Evolutionary conservation across 2,329 filamentous ascomycete species (phyloP).

Genomic region (Talaromyces atroroseus): DNA sequence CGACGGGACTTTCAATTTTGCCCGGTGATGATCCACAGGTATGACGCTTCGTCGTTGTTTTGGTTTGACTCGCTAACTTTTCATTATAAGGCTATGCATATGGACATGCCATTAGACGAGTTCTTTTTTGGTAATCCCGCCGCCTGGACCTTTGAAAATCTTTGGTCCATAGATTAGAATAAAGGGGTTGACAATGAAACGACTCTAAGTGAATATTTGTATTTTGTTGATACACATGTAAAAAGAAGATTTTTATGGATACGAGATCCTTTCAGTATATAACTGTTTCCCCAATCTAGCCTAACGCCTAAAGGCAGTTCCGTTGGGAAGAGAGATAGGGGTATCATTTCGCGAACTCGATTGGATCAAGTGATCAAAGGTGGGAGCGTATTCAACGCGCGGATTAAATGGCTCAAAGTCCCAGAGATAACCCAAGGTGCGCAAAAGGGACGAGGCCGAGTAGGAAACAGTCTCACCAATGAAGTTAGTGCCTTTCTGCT

Average conservation of each 20-base stretch:
- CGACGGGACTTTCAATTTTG: background rate
- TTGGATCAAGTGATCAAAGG: slow-evolving; percentile 31
- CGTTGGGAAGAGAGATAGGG: background rate
- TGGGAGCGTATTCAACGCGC: slow-evolving; percentile 34
- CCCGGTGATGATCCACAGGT: slow-evolving; percentile 3
- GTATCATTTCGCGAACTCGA: slow-evolving; percentile 15
- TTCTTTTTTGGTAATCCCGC: slow-evolving; percentile 19
- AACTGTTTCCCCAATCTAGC: no score
- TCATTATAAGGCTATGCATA: background rate
- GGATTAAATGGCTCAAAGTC: slow-evolving; percentile 35
- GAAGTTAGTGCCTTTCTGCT: slow-evolving; percentile 28
- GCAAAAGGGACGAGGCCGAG: slow-evolving; percentile 42
- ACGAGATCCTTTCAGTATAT: no score
- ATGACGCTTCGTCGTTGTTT: background rate
- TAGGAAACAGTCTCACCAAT: slow-evolving; percentile 36
- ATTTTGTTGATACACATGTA: background rate
- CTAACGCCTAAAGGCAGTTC: background rate
- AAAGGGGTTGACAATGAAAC: background rate
- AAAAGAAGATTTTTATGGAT: background rate
- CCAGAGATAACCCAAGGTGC: slow-evolving; percentile 41
- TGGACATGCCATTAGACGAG: slow-evolving; percentile 15
- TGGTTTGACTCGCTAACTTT: background rate
- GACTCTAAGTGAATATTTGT: background rate
- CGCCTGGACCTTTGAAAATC: slow-evolving; percentile 20
- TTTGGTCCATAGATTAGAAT: slow-evolving; percentile 8